Base-by-base conservation (phyloP, 2,329 filamentous ascomycete species). In the Penicillium hordei region DNA sequence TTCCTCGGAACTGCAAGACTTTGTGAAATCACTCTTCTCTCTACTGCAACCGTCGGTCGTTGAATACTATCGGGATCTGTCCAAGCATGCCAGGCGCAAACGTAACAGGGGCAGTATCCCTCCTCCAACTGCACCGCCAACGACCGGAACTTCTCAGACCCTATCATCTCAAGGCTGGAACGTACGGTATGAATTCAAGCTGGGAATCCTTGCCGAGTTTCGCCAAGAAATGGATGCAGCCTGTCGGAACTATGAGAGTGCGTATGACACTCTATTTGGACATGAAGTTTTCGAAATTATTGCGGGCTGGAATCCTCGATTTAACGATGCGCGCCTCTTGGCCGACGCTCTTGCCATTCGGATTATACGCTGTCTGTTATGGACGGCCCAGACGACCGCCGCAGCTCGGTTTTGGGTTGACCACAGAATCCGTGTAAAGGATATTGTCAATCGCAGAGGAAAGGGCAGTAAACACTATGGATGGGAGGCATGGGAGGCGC, bases 21-120 rank as follows among this genome's bases (percentile, higher is more conserved):
- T 93, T 63, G 86, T 89, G 0, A 86, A 88, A 54, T 89, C 84
- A 51, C 84, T 96, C 40, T 80, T 97, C 46, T 80, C 85, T 2
- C 83, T 88, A 1, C 74, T 97, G 44, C 91, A 93, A 59, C 85
- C 87, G 1, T 81, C 87, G 21, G 86, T 90, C 21, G 79, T 93
- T 45, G 94, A 99, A 67, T 96, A 97, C 75, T 97, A 97, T 73
- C 84, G 93, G 45, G 93, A 99, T 67, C 82, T 97, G 13, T 92
- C 91, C n/a, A 93, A 96, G 59, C 93, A 96, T 78, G 83, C 89
- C 10, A 86, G 93, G 65, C 89, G 94, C 72, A 97, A 97, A 79
- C 89, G 90, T 65, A 89, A 89, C 46, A 85, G 92, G 58, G 89
- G 90, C 8, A 82, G 86, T 19, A 86, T 89, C 15, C 92, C 92